These are phyloP conservation scores for Pyrenula massariospora DNA, from an alignment of 495 filamentous ascomycete species.

Conservation along the genomic window DNA sequence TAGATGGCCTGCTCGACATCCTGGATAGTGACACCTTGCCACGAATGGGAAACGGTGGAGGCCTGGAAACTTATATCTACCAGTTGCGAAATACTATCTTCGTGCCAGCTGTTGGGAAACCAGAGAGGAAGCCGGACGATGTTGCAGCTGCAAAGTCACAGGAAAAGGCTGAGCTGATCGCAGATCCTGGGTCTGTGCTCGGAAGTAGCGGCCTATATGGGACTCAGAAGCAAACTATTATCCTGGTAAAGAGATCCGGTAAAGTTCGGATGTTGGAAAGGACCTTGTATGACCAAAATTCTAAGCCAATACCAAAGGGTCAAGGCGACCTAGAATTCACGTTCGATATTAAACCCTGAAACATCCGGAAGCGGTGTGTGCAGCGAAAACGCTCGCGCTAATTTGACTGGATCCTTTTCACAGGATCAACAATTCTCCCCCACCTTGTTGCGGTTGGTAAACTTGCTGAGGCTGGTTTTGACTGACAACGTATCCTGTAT, in stretches of 20 bases:
- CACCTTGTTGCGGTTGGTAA: not conserved
- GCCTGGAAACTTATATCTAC: slow-evolving; percentile 57
- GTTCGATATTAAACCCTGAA: not conserved
- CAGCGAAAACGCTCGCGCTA: not conserved
- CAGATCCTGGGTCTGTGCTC: slow-evolving; percentile 13
- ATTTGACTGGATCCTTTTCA: not conserved
- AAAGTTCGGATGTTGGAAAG: slow-evolving; percentile 74
- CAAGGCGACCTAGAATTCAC: slow-evolving; percentile 35
- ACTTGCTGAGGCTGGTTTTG: slow-evolving; percentile 35
- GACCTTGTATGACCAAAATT: slow-evolving; percentile 62
- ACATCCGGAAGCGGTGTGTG: not conserved
- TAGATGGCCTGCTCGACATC: slow-evolving; percentile 57
- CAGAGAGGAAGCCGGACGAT: slow-evolving; percentile 35
- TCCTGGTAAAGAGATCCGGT: slow-evolving; percentile 66
- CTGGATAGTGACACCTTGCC: slow-evolving; percentile 68
- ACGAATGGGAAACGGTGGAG: slow-evolving; percentile 34
- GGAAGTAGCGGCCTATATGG: slow-evolving; percentile 60
- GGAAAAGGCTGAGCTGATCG: slow-evolving; percentile 9
- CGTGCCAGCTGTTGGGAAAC: slow-evolving; percentile 58
- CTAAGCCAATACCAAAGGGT: slow-evolving; percentile 44
- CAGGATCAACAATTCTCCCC: not conserved
- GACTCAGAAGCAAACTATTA: slow-evolving; percentile 84
- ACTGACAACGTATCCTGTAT: slow-evolving; percentile 40
- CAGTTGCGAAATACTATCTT: slow-evolving; percentile 72
- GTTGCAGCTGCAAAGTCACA: slow-evolving; percentile 31